phyloP scores from a whole-genome alignment of 768 basidiomycete genomes.

The Hericium coralloides region DNA sequence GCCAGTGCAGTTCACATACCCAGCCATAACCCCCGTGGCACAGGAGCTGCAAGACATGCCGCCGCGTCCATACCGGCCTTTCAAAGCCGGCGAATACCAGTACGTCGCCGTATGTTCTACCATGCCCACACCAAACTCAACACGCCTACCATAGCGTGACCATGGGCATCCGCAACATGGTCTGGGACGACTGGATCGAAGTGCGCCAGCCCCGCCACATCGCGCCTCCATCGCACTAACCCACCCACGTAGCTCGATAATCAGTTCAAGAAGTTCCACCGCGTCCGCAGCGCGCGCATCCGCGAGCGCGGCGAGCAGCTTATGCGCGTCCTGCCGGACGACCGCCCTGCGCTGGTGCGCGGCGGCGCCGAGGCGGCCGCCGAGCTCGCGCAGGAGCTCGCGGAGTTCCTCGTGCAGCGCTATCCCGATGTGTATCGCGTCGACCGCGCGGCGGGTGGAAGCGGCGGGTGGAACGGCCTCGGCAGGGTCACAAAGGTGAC shows the following conservation, averaged over 20 bases:
- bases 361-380: constrained; percentile 46
- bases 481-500: constrained; percentile 43
- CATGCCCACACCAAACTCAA: not conserved
- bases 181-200: constrained; percentile 69
- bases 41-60: constrained; percentile 34
- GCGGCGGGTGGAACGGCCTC: constrained; percentile 9
- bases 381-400: constrained; percentile 60
- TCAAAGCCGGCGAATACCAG: constrained; percentile 56
- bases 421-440: constrained; percentile 2
- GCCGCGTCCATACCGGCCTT: constrained; percentile 59
- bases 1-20: constrained; percentile 42
- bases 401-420: constrained; percentile 32
- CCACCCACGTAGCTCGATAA: constrained; percentile 42
- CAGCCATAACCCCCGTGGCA: constrained; percentile 33
- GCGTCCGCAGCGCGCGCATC: constrained; percentile 45
- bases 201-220: constrained; percentile 22
- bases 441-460: not conserved
- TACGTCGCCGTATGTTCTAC: constrained; percentile 14
- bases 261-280: constrained; percentile 43
- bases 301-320: constrained; percentile 40
- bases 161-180: constrained; percentile 61
- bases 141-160: constrained; percentile 36
- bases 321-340: constrained; percentile 43
- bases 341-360: constrained; percentile 28
- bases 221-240: too few species aligned